Evolutionary conservation across 495 filamentous ascomycete genomes (phyloP).

Genomic region (Penicillium macrosclerotiorum): DNA sequence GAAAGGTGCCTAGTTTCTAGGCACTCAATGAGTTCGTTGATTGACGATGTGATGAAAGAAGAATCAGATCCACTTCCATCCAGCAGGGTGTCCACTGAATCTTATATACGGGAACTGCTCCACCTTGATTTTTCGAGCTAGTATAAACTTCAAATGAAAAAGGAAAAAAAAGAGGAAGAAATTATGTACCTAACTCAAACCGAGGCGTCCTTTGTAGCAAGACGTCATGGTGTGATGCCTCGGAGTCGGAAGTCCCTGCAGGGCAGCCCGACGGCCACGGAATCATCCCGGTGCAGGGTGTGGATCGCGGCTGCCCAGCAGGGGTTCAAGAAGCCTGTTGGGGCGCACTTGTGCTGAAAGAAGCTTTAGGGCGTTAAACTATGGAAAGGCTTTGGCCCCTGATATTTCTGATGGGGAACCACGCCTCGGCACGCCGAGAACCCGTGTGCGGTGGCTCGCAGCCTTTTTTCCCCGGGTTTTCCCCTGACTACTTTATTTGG

Average conservation of each 20-base stretch:
- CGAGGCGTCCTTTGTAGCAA: conserved; percentile 12
- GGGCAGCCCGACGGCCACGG: conserved; percentile 3
- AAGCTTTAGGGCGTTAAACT: conserved; percentile 1
- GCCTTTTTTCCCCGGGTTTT: conserved; percentile 3
- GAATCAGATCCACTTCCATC: conserved; percentile 13
- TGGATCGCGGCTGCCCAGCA: conserved; percentile 12
- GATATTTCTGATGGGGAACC: neutral
- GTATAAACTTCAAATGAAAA: too few relatives aligned
- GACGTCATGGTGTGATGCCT: conserved; percentile 12
- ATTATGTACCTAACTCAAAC: neutral
- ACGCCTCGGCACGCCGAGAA: conserved; percentile 9
- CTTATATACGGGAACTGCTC: conserved; percentile 10
- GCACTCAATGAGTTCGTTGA: too few relatives aligned
- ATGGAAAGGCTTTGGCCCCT: neutral
- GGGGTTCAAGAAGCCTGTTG: neutral
- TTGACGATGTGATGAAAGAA: conserved; percentile 5
- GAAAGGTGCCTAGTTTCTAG: too few relatives aligned
- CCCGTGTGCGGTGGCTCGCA: neutral
- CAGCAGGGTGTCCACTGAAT: conserved; percentile 6
- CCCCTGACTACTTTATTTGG: neutral
- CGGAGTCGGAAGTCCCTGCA: conserved; percentile 10
- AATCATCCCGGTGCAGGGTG: conserved; percentile 8
- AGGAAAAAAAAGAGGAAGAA: too few relatives aligned
- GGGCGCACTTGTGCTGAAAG: neutral
- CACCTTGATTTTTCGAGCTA: neutral